Conservation (phyloP, 2,329 filamentous ascomycete species). For the Trichophyton verrucosum region DNA sequence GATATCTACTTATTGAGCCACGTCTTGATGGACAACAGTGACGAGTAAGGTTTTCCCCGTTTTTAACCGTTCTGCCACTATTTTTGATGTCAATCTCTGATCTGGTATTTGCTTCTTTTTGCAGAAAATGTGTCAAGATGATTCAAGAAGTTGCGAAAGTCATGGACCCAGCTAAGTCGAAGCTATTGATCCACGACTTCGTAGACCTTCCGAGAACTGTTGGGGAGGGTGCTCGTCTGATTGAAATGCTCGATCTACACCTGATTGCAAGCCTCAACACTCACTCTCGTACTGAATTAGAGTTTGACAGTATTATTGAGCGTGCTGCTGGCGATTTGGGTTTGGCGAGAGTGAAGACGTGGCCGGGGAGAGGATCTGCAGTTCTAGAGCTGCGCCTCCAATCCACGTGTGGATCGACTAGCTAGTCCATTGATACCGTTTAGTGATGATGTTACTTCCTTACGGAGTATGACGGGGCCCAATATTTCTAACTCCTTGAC, state of each 20-base stretch:
- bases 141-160: background rate
- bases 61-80: background rate
- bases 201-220: background rate
- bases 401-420: background rate
- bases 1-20: background rate
- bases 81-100: background rate
- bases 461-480: no score
- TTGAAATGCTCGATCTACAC: background rate
- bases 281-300: background rate
- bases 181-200: background rate
- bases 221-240: background rate
- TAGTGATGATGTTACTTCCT: no score
- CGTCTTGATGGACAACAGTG: background rate
- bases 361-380: background rate
- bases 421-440: background rate
- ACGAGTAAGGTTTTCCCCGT: background rate
- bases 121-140: background rate
- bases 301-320: background rate
- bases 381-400: background rate
- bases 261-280: background rate
- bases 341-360: background rate
- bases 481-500: no score
- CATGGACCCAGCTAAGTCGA: background rate
- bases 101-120: background rate
- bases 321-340: background rate